Evolutionary conservation across 2,329 filamentous ascomycete genomes (phyloP).

Genomic region (Talaromyces sp.): DNA sequence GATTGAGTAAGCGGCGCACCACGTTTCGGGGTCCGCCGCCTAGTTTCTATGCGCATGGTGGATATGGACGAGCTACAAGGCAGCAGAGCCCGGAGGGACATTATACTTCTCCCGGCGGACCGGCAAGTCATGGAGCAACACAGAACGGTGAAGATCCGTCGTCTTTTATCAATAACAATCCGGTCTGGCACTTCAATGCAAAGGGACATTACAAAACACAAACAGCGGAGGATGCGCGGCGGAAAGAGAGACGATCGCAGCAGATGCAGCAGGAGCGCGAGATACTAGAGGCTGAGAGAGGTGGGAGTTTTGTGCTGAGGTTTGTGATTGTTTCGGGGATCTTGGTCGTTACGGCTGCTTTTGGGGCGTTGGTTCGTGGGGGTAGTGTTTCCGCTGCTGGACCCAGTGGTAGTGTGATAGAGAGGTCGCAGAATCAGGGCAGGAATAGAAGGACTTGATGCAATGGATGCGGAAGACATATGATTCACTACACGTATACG

Average conservation of each 20-base stretch:
- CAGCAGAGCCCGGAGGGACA: not conserved
- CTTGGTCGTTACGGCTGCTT: constrained; percentile 30
- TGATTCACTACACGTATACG: not conserved
- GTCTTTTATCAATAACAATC: constrained; percentile 43
- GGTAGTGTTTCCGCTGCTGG: not conserved
- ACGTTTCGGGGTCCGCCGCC: constrained; percentile 83
- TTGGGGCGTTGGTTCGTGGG: constrained; percentile 23
- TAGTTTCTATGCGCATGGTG: constrained; percentile 78
- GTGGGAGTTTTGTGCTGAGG: constrained; percentile 29
- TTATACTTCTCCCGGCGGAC: constrained; percentile 3
- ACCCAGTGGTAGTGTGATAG: not conserved
- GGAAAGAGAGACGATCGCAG: constrained; percentile 8
- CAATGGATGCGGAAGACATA: not conserved
- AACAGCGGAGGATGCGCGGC: constrained; percentile 54
- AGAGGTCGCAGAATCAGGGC: not conserved
- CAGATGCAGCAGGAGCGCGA: constrained; percentile 40
- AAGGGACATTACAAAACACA: constrained; percentile 71
- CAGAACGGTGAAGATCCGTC: constrained; percentile 29
- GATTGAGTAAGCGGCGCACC: constrained; percentile 70
- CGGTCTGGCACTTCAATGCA: constrained; percentile 75
- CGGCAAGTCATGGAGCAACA: not conserved
- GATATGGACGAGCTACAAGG: constrained; percentile 57
- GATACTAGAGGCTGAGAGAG: constrained; percentile 23
- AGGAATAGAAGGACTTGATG: not conserved
- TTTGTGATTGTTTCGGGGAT: constrained; percentile 41